phyloP scores from a whole-genome alignment of 768 basidiomycete genomes.

The Podaxis sp. region DNA sequence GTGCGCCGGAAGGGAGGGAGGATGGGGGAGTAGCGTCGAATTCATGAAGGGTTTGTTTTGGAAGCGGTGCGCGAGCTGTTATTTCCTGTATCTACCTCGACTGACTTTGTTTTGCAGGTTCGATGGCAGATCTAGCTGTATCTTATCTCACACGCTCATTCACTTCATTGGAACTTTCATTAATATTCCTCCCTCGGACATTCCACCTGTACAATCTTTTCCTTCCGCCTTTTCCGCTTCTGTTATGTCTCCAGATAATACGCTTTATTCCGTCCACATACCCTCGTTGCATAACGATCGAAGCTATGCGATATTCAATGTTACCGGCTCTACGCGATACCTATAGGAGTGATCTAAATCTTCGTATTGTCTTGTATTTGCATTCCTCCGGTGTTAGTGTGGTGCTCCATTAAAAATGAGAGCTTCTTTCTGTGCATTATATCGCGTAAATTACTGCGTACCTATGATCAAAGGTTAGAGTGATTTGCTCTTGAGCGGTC shows the following conservation, averaged over 20 bases:
- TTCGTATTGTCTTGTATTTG: too few species aligned
- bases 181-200: background rate
- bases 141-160: conserved; percentile 9
- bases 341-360: too few species aligned
- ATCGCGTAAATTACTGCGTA: too few species aligned
- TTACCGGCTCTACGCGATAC: background rate
- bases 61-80: background rate
- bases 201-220: background rate
- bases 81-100: background rate
- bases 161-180: background rate
- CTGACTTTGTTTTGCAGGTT: background rate
- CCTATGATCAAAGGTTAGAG: too few species aligned
- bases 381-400: too few species aligned
- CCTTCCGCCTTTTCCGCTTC: background rate
- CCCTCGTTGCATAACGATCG: background rate
- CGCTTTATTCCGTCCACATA: background rate
- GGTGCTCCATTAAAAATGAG: too few species aligned
- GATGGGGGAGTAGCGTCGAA: background rate
- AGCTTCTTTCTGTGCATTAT: too few species aligned
- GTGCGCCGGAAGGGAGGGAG: background rate
- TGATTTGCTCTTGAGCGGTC: too few species aligned
- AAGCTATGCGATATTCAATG: background rate
- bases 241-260: background rate
- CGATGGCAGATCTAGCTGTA: background rate
- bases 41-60: background rate